Base-by-base conservation (phyloP, 306 rosid species). In the Glycyrrhiza uralensis region DNA sequence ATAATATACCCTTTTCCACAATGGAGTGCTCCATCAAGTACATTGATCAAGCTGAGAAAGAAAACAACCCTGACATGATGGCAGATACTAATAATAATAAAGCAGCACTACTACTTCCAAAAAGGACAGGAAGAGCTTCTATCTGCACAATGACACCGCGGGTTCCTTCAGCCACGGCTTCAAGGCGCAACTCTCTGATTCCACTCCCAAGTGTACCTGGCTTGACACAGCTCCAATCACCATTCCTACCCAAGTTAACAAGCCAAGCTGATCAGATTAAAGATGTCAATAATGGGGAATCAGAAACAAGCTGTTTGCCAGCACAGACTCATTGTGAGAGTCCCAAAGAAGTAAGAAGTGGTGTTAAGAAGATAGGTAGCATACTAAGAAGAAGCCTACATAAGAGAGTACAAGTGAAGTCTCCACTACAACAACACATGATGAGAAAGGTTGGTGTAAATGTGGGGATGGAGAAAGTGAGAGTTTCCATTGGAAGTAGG, bases 121-220 rank as follows among this genome's bases (percentile, higher is more conserved):
- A 79, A 75, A 86, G 87, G 80, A 57, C 88, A 1, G 89, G 94
- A 76, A 87, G 97, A 81, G 92, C 87, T 46, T 91, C 96, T 22
- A 77, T 90, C 6, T 90, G 94, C 78, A 75, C 89, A 15, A 67
- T 88, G 85, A 69, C 86, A 13, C 79, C 84, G 6, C 88, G 85
- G 2, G 29, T 78, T 56, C 92, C 92, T 35, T 74, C 79, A 7
- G 82, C 72, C 20, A 28, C 66, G 2, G 89, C 84, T 51, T 86
- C 92, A n/a, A 85, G 99, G 84, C 86, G 97, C 46, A 87, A 79
- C 85, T 95, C 99, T 57, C 79, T 95, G 47, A 89, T 89, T 59
- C 99, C 99, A 13, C 84, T 91, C 71, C 98, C 89, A 47, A 83
- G 71, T 71, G 35, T 75, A 36, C 81, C 89, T 22, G 78, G 71